Evolutionary conservation across 805 yeast genomes (phyloP), one percentile per base, ranked within the genome.

Genomic region (Scheffersomyces stipitis): DNA sequence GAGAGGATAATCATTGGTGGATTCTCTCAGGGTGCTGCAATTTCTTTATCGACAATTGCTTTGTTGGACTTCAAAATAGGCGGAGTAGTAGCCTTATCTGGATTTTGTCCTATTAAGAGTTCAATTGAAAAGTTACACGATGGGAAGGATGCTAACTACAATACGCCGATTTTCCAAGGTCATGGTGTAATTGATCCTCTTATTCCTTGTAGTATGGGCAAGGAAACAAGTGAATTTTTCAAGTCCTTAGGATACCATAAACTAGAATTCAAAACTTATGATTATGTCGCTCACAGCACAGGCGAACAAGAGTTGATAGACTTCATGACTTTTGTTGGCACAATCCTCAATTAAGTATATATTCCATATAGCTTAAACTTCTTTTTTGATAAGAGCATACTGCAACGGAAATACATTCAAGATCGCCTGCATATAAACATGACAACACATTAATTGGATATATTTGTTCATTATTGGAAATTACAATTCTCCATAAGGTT

Each of bases 11-110:
- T 93, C n/a, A 68, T 93, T 39, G 98, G 98, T 24, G 99, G 99
- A 0, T 93, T 93, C 57, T 83, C 95, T 4, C 99, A 93, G 64
- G 99, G 99, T 37, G 95, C 88, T 33, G 89, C 95, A 1, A 42
- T 91, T 8, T 65, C 93, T 1, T 64, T 86, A 41, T 87, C 86
- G 3, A 56, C 83, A 12, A 69, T 78, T 15, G 67, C 81, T 0
- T 59, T 73, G 8, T 57, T 72, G 22, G 80, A 80, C 14, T 55
- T 65, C 38, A 84, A 83, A 52, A 66, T 90, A 15, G 98, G 86
- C 6, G 98, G 96, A 2, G 71, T 86, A 20, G 59, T 88, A 15
- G 77, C 81, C 0, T 63, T 91, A 32, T 85, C 96, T 1, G 97
- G 96, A 0, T 87, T 86, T 51, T 64, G 79, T 40, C 72, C 78